phyloP scores from a whole-genome alignment of 208 protist genomes.

The Porcisia hertigi region DNA sequence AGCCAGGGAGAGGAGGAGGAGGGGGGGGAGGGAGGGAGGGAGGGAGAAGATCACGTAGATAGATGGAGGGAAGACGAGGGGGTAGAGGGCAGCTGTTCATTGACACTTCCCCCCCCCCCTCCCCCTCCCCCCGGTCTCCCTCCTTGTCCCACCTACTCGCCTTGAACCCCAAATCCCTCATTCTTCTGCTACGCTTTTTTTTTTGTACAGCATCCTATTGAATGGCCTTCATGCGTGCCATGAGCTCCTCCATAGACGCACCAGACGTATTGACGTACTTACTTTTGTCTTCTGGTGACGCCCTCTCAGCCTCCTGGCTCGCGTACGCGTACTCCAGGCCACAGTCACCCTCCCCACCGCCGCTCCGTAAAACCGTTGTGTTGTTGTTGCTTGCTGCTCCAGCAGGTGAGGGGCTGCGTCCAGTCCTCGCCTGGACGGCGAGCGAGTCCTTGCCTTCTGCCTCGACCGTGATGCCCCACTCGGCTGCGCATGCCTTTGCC shows the following conservation, averaged over 20 bases:
- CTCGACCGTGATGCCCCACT: slow-evolving; percentile 86
- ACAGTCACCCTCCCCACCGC: slow-evolving; percentile 2
- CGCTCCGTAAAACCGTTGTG: neutral
- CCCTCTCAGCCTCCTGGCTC: neutral
- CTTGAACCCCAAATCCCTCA: no score
- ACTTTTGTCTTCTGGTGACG: slow-evolving; percentile 1
- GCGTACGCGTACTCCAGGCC: slow-evolving; percentile 53
- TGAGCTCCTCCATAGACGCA: slow-evolving; percentile 61
- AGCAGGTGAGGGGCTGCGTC: neutral
- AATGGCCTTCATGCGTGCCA: slow-evolving; percentile 69
- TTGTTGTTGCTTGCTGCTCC: neutral
- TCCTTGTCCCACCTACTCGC: no score
- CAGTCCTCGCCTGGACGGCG: slow-evolving; percentile 7
- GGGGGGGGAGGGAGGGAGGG: neutral
- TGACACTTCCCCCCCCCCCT: neutral
- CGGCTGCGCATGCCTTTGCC: slow-evolving; percentile 57
- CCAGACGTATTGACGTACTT: slow-evolving; percentile 24
- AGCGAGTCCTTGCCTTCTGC: slow-evolving; percentile 35
- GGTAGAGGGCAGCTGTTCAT: neutral
- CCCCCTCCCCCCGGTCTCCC: no score
- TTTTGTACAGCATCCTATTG: slow-evolving; percentile 18
- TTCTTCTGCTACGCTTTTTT: slow-evolving; percentile 1
- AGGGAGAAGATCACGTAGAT: neutral
- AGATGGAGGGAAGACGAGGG: no score
- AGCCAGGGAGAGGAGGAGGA: neutral